Conservation (phyloP, 495 filamentous ascomycete genomes). For the Aspergillus diversus region DNA sequence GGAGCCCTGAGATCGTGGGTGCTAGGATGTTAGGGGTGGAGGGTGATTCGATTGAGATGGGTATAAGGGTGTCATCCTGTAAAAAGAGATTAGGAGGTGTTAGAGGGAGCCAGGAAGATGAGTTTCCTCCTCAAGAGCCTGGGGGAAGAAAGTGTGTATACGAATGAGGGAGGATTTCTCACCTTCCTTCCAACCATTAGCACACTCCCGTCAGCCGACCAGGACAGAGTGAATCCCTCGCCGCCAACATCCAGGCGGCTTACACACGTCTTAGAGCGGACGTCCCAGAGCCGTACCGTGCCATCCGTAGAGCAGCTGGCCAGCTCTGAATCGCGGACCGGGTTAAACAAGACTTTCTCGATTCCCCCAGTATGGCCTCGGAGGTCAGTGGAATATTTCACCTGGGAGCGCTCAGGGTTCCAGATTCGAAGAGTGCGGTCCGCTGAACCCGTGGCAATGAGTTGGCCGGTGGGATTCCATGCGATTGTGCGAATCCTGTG, state of each 20-base stretch:
- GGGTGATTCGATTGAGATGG: constrained; percentile 56
- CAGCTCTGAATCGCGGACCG: constrained; percentile 82
- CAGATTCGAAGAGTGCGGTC: constrained; percentile 86
- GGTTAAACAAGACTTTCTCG: constrained; percentile 90
- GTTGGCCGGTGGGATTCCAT: constrained; percentile 86
- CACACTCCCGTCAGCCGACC: constrained; percentile 83
- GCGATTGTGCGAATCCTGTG: constrained; percentile 70
- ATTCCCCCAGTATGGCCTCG: constrained; percentile 76
- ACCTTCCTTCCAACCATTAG: constrained; percentile 88
- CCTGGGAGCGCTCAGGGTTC: constrained; percentile 85
- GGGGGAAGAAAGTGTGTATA: too few species aligned
- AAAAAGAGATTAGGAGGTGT: background rate
- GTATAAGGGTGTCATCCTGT: constrained; percentile 72
- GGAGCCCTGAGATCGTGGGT: constrained; percentile 15
- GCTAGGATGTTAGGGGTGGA: constrained; percentile 40
- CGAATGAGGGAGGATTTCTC: constrained; percentile 7
- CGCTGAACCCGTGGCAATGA: constrained; percentile 83
- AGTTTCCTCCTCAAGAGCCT: background rate
- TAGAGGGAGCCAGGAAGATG: too few species aligned
- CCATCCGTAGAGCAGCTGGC: constrained; percentile 86
- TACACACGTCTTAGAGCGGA: constrained; percentile 75
- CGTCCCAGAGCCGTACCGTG: constrained; percentile 90
- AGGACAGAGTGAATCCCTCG: constrained; percentile 80
- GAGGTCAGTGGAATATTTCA: constrained; percentile 82
- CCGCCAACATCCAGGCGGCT: constrained; percentile 82